Percentiles rank a stretch among this genome's conserved stretches.
Evolutionary conservation across 768 basidiomycete genomes (phyloP).

Genomic region (Hysterangium stoloniferum): DNA sequence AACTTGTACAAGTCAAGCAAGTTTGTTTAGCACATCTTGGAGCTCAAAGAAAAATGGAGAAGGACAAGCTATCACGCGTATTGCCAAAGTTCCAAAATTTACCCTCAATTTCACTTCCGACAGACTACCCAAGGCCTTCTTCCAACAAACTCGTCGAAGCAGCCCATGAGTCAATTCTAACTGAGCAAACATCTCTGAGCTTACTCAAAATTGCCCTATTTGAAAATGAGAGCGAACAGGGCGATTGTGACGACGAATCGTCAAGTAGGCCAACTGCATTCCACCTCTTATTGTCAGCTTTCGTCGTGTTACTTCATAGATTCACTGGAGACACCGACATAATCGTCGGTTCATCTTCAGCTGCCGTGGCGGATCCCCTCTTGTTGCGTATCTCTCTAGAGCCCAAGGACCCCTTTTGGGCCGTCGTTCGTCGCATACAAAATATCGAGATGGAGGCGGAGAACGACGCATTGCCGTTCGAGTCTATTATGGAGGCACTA

Average conservation of each 20-base stretch:
- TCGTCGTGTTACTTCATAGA: slow-evolving; percentile 83
- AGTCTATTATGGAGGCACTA: slow-evolving; percentile 61
- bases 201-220: slow-evolving; percentile 77
- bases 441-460: slow-evolving; percentile 79
- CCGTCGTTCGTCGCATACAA: slow-evolving; percentile 79
- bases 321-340: slow-evolving; percentile 95
- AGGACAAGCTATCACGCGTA: slow-evolving; percentile 39
- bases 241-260: slow-evolving; percentile 21
- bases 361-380: slow-evolving; percentile 66
- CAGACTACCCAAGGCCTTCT: slow-evolving; percentile 86
- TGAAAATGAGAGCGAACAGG: slow-evolving; percentile 43
- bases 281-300: slow-evolving; percentile 87
- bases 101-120: slow-evolving; percentile 87
- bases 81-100: slow-evolving; percentile 65
- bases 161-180: slow-evolving; percentile 61
- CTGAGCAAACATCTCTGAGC: slow-evolving; percentile 66
- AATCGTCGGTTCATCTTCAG: slow-evolving; percentile 83
- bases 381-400: slow-evolving; percentile 79
- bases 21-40: no score
- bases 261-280: slow-evolving; percentile 68
- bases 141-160: slow-evolving; percentile 79
- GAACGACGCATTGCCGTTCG: slow-evolving; percentile 73
- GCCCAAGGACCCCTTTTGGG: slow-evolving; percentile 83
- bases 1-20: no score
- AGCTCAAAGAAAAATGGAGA: no score